Base-by-base conservation (phyloP, 129 eudicot species). In the Flaveria sonorensis region DNA sequence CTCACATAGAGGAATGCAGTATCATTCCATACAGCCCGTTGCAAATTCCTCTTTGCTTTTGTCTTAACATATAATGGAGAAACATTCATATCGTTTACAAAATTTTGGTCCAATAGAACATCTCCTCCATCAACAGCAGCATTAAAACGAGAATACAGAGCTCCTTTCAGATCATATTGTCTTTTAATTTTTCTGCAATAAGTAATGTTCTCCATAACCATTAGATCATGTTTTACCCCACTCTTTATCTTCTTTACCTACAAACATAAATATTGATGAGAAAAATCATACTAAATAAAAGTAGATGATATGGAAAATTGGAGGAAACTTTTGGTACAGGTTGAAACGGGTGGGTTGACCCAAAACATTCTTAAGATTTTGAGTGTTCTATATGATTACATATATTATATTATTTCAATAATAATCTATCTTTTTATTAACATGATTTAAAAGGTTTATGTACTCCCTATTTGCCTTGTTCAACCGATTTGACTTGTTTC, bases 11-110 rank as follows among this genome's bases (percentile, higher is more conserved):
- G 97, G 83, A 94, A 91, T 26, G 90, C 85, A 23, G 93, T 87
- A 76, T 93, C 98, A 57, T 93, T 93, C 95, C 96, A 93, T 36
- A 90, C 96, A 64, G 96, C 98, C 55, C 98, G 84, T 75, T 93
- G 93, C 73, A 93, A 82, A 52, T 80, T 79, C 30, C 93, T 64
- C 82, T 94, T 94, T 32, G 93, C 88, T 79, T 68, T 82, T 61
- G 82, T 81, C 26, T 85, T 86, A 45, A 94, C 89, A 72, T 94
- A 91, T 42, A 94, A 84, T 18, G 98, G 98, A 62, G 97, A 89
- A 62, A 71, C 81, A 13, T 86, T 89, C 93, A 94, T 94, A 84
- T 94, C 98, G 28, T 87, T 89, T 42, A 93, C 96, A 79, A 93
- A 93, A 80, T 93, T 93, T 64, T 93, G 96, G 84, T 93, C 98